Conservation (phyloP, 495 filamentous ascomycete genomes). For the Xylaria flabelliformis region DNA sequence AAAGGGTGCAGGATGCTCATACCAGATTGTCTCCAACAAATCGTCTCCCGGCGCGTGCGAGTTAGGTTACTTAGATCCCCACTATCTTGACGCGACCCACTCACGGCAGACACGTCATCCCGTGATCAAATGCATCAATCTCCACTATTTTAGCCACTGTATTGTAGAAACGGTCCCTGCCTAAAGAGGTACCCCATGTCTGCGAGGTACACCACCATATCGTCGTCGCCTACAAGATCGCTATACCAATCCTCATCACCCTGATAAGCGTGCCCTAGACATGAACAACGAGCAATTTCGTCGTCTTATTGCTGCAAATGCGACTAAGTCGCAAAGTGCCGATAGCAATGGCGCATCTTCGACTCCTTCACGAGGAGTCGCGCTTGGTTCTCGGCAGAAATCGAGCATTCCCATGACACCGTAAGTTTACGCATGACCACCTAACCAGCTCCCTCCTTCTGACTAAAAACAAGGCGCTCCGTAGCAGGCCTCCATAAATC, state of each 20-base stretch:
- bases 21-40: background rate
- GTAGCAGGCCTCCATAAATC: slow-evolving; percentile 59
- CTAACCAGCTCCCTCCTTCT: slow-evolving; percentile 22
- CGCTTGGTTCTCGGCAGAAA: slow-evolving; percentile 70
- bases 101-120: slow-evolving; percentile 37
- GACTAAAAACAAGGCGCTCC: slow-evolving; percentile 65
- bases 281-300: slow-evolving; percentile 99
- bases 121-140: slow-evolving; percentile 29
- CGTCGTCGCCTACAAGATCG: background rate
- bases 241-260: background rate
- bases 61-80: too few relatives aligned
- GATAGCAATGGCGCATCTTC: slow-evolving; percentile 48
- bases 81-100: slow-evolving; percentile 4
- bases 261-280: background rate
- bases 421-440: slow-evolving; percentile 50
- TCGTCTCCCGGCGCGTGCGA: background rate
- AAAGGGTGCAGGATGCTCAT: background rate
- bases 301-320: slow-evolving; percentile 69
- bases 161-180: background rate
- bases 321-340: slow-evolving; percentile 43
- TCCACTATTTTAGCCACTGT: slow-evolving; percentile 16
- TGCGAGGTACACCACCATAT: background rate
- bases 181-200: background rate
- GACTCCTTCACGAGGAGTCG: slow-evolving; percentile 41
- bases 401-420: slow-evolving; percentile 89